Base-by-base conservation (phyloP, 176 grass and related monocot genomes). In the Musa schizocarpa region DNA sequence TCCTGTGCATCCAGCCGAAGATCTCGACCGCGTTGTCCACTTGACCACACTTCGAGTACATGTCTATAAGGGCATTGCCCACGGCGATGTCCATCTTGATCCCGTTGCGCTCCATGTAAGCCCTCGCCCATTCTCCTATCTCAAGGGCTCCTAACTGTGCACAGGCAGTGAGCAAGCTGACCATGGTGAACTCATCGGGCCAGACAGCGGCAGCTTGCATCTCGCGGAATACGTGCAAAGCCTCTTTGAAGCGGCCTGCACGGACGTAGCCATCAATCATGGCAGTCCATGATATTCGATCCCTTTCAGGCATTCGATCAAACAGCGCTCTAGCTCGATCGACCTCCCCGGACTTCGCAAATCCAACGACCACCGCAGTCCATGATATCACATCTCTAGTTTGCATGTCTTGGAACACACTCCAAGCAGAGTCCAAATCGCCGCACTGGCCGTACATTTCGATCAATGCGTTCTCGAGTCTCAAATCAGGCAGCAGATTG, bases 91-190 rank as follows among this genome's bases (percentile, higher is more conserved):
- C 90, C 72, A 89, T 79, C 50, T 79, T 86, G 74, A 91, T 87
- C 63, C 82, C 76, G 34, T 82, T 75, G 70, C 88, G 92, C 54
- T 68, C 67, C 84, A 99, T 87, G 82, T 91, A 94, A 81, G 82
- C 8, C 75, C 86, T 94, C 13, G 71, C 81, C 88, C 88, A 92
- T 82, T 99, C 88, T 58, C 86, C 95, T 13, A 76, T 82, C 83
- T 94, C 95, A 55, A 94, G 75, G 54, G 95, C 86, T 66, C 95
- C 88, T 12, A 98, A 85, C 64, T 98, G 90, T 19, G 88, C 81
- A 50, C 95, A 98, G 5, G 90, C 90, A 12, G 84, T 86, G 69
- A 94, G 70, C 68, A 98, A 50, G 7, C 81, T 88, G 26, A 90
- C 89, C 93, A 96, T 83, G 75, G 88, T 94, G 64, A 94, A 91